Conservation (phyloP, 2,329 filamentous ascomycete genomes). For the Chrysoporthe cubensis region DNA sequence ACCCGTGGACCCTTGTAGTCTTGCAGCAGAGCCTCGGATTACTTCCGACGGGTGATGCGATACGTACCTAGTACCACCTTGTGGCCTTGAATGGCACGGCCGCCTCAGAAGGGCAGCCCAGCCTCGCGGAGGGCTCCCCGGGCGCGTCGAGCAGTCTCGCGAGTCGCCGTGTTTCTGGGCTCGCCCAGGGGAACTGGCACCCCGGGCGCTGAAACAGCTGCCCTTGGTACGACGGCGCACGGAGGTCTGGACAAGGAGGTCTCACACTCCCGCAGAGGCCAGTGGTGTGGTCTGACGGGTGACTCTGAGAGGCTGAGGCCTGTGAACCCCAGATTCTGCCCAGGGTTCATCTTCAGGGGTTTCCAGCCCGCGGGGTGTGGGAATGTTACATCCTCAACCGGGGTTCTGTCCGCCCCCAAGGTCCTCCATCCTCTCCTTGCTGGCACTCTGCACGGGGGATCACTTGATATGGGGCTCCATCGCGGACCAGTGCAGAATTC, state of each 20-base stretch:
- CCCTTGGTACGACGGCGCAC: not conserved
- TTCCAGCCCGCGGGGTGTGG: constrained; percentile 28
- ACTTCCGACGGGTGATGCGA: constrained; percentile 21
- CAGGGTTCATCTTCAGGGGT: constrained; percentile 28
- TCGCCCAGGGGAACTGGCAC: not conserved
- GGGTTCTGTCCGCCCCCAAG: not conserved
- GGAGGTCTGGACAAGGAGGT: not conserved
- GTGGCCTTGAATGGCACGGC: not conserved
- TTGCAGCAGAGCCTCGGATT: constrained; percentile 26
- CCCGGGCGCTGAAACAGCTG: not conserved
- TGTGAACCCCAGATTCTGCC: constrained; percentile 29
- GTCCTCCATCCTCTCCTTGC: not conserved
- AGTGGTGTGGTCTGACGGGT: not conserved
- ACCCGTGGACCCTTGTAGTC: constrained; percentile 14
- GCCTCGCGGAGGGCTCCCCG: not conserved
- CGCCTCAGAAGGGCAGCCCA: not conserved
- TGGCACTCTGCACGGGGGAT: not conserved
- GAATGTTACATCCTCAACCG: constrained; percentile 28
- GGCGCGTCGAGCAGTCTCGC: not conserved
- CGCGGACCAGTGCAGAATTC: constrained; percentile 10
- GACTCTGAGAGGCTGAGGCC: constrained; percentile 10
- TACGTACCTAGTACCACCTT: not conserved
- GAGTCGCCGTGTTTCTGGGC: not conserved
- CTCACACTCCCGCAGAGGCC: not conserved
- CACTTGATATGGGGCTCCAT: constrained; percentile 7